Evolutionary conservation across 2,329 filamentous ascomycete genomes (phyloP), one percentile per base, ranked within the genome.

Genomic region (Thelonectria discophora): DNA sequence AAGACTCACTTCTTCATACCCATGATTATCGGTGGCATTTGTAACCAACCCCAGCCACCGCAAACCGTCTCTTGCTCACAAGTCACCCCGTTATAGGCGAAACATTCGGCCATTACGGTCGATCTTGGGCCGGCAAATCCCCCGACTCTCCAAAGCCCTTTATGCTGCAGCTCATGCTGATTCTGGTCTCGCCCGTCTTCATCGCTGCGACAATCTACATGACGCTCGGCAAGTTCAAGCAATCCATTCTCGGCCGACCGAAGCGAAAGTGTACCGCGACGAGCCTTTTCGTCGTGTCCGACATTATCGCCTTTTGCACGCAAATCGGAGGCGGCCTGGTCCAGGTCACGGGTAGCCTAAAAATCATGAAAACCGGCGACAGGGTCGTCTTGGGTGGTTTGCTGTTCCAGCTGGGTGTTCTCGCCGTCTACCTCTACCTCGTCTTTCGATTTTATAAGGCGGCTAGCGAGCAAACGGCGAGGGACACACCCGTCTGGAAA

Each of bases 161-260:
- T 17, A 64, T 64, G 62, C 55, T 64, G 0, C 62, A 64, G n/a
- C 62, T 64, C 39, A 64, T 64, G 62, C 47, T 64, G 13, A 64
- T 64, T 42, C 51, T 64, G 20, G 62, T 63, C 15, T 48, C 60
- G 13, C 60, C 60, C 5, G 60, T 63, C 1, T 63, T 63, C 27
- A 24, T 63, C 6, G 60, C 49, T 18, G 60, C 57, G 9, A 63
- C 60, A 0, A 37, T 63, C 5, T 63, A 63, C 30, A 34, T 60
- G 24, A 63, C 60, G 1, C 52, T 63, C 46, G 62, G 62, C 8
- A 58, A 58, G 37, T 21, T 45, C 12, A 48, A 55, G 10, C 46
- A 45, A 1, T 18, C 48, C 6, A 24, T 61, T 3, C 53, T 61
- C 6, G 47, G 48, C 2, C 27, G 34, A 9, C 58, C 58, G 13